Base-by-base conservation (phyloP, 1,284 basidiomycete genomes). In the Ganoderma multipileum region DNA sequence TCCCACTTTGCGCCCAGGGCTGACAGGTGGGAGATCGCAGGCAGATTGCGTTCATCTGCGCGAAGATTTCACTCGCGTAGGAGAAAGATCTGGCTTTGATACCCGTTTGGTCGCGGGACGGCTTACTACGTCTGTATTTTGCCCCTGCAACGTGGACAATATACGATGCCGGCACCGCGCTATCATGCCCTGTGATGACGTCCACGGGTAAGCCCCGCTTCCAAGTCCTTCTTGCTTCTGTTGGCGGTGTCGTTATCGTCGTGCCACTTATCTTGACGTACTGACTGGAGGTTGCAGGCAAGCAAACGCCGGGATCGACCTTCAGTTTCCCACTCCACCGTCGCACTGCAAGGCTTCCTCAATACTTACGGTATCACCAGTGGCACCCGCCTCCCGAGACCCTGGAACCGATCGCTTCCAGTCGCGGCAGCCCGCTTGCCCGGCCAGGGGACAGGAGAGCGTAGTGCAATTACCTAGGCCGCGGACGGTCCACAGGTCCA, bases 41-140 rank as follows among this genome's bases (percentile, higher is more conserved):
- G 60, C 47, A 67, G 70, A 71, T 71, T 65, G 50, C 67, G 39
- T 64, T 58, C 18, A 38, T 58, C 33, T 12, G 33, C 33, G 55
- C 55, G 55, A 30, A 58, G 55, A 38, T 58, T 36, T 18, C 33
- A 12, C 36, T 58, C 55, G 20, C 28, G 18, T 38, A 33, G 55
- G 36, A 4, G 20, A 58, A 39, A 39, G 38, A 38, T 58, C 36
- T 58, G 55, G 12, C 54, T 33, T 33, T 30, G 54, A 55, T 33
- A 33, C 30, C 54, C 54, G 23, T 28, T 33, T 28, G 2, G 54
- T n/a, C 8, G 54, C 20, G 54, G 16, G 54, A 16, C 20, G 28
- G 30, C 54, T 28, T 26, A 26, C 9, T 50, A 11, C n/a, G 47
- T 7, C 12, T n/a, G 23, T 50, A 26, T 14, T n/a, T 5, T 26